phyloP scores from a whole-genome alignment of 2,329 filamentous ascomycete genomes.

The Rhexocercosporidium sp. region DNA sequence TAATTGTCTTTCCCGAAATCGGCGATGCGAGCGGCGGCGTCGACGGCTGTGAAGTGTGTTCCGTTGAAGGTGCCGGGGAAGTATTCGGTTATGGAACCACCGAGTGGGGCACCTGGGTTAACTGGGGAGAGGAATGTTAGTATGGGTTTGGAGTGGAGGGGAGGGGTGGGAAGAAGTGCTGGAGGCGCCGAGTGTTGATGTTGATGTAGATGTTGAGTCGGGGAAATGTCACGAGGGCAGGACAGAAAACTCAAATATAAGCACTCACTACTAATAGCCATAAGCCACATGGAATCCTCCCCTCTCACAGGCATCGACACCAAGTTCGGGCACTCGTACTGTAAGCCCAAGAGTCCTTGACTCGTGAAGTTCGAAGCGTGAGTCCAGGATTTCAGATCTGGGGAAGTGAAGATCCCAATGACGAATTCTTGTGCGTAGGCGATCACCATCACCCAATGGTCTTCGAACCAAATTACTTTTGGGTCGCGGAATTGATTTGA shows the following conservation, averaged over 20 bases:
- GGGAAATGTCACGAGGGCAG: neutral
- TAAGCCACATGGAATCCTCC: constrained; percentile 45
- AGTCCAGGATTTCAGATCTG: constrained; percentile 63
- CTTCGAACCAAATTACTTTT: constrained; percentile 64
- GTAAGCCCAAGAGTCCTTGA: constrained; percentile 51
- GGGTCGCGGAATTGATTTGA: constrained; percentile 67
- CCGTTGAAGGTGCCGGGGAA: constrained; percentile 67
- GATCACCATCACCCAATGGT: constrained; percentile 63
- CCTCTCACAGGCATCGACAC: constrained; percentile 57
- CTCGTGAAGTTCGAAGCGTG: constrained; percentile 62
- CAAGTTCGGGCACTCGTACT: constrained; percentile 65
- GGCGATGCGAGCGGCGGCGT: constrained; percentile 48
- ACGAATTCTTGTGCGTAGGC: constrained; percentile 59
- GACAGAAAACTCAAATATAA: neutral
- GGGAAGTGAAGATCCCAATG: constrained; percentile 66
- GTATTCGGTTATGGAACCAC: constrained; percentile 61
- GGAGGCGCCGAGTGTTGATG: too few relatives aligned
- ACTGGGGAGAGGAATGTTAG: constrained; percentile 33
- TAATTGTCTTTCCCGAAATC: constrained; percentile 60
- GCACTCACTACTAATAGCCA: constrained; percentile 51
- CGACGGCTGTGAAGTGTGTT: constrained; percentile 59
- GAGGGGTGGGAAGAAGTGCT: neutral
- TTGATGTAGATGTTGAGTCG: too few relatives aligned
- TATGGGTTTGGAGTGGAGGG: neutral
- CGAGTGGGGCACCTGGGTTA: constrained; percentile 61